Conservation (phyloP, 1,139 yeast species). For the Yamadazyma pseudoaaseri region DNA sequence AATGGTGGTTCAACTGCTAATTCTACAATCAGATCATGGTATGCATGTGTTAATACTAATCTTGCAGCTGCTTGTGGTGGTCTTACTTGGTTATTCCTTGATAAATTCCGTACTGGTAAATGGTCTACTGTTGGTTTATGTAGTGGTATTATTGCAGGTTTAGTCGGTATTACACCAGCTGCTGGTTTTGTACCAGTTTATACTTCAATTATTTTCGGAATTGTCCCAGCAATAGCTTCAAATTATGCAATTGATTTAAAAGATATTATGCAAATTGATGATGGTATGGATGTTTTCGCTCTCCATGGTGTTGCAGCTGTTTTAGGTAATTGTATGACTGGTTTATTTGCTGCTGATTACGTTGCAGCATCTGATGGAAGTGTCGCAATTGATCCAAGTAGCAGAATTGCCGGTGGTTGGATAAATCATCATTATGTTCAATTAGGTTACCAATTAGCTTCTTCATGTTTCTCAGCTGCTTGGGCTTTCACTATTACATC, state of each 20-base stretch:
- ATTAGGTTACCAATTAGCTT: constrained; percentile 93
- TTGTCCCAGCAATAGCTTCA: constrained; percentile 73
- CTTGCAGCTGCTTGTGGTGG: constrained; percentile 92
- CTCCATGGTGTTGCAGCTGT: constrained; percentile 94
- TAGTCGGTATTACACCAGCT: constrained; percentile 95
- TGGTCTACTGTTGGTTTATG: constrained; percentile 97
- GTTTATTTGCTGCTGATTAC: constrained; percentile 91
- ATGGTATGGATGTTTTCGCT: constrained; percentile 94
- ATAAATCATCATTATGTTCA: constrained; percentile 85
- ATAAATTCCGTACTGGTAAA: constrained; percentile 84
- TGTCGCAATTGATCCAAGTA: constrained; percentile 44
- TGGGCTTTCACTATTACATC: constrained; percentile 84
- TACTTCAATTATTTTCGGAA: constrained; percentile 82
- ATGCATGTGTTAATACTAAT: constrained; percentile 89
- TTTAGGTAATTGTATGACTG: constrained; percentile 80
- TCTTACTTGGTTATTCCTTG: constrained; percentile 89
- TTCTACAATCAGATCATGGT: constrained; percentile 87
- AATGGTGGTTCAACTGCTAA: constrained; percentile 97
- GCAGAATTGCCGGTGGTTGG: constrained; percentile 86
- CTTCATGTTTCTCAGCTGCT: constrained; percentile 65
- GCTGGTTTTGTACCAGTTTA: constrained; percentile 95
- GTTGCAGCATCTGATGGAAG: constrained; percentile 76
- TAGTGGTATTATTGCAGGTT: constrained; percentile 90
- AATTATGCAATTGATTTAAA: constrained; percentile 85
- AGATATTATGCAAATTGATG: constrained; percentile 73